Evolutionary conservation across 164 flowering plant species (phyloP).

Genomic region (Umbilicus rupestris): DNA sequence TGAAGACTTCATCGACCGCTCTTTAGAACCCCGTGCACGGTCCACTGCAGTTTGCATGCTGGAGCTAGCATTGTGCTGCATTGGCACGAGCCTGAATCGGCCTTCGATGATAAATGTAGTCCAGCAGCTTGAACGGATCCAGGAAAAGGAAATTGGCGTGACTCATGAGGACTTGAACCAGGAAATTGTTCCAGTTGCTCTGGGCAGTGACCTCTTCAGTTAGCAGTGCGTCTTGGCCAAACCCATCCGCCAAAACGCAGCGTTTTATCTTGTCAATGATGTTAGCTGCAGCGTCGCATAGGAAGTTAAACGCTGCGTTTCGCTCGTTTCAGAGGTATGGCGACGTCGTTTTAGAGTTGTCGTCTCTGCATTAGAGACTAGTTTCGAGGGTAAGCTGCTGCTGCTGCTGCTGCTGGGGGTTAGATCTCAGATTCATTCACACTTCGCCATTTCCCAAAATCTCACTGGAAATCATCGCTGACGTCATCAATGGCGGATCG

Average conservation of each 20-base stretch:
- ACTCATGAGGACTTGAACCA: constrained; percentile 15
- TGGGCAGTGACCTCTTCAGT: constrained; percentile 47
- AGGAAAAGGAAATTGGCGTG: constrained; percentile 19
- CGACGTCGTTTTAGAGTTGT: no score
- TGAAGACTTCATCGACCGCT: constrained; percentile 19
- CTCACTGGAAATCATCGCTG: neutral
- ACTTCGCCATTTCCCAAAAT: neutral
- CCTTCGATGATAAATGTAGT: constrained; percentile 27
- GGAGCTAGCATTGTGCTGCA: constrained; percentile 30
- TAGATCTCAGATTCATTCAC: constrained; percentile 6
- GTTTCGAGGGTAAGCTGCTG: no score
- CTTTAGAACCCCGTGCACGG: constrained; percentile 15
- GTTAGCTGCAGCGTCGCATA: no score
- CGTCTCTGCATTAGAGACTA: no score
- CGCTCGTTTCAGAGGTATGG: neutral
- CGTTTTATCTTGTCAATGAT: no score
- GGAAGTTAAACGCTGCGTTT: neutral
- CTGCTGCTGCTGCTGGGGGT: neutral
- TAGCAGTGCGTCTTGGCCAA: constrained; percentile 13
- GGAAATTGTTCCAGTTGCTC: constrained; percentile 27
- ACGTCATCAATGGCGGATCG: constrained; percentile 5
- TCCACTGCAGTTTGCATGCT: constrained; percentile 17
- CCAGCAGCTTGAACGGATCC: constrained; percentile 25
- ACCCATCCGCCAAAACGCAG: no score
- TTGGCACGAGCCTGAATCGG: constrained; percentile 19